Evolutionary conservation across 2,329 filamentous ascomycete species (phyloP), one percentile per base, ranked within the genome.

Genomic region (Amphichorda felina): DNA sequence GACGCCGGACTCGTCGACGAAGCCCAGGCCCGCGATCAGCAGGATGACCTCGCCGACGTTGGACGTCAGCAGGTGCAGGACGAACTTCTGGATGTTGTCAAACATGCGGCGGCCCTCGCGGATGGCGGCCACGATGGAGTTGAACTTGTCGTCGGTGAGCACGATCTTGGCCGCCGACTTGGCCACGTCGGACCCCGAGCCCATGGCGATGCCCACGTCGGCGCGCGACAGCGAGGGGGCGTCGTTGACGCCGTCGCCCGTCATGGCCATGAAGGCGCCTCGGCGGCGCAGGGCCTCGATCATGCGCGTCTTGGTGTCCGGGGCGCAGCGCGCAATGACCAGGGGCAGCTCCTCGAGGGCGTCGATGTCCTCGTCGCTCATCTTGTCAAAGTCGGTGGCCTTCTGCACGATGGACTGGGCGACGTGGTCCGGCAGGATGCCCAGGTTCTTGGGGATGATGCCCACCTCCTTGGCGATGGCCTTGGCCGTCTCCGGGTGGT

Each of bases 41-140:
- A 85, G 78, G 41, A 83, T 78, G 7, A 88, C 87, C 51, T 93
- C 82, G 24, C 82, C 85, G 30, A 93, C 80, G 51, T 94, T 93
- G 53, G 85, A 78, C 1, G 78, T 76, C 24, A 93, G 68, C 26
- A 91, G 60, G 53, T 87, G 84, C 29, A 91, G 67, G 30, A 91
- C 78, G 49, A 91, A 91, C 48, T 82, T 82, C 45, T 83, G 77
- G 32, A 83, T 82, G 41, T 82, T 82, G 46, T 82, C 78, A 50
- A 82, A 82, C 55, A 82, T 79, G 29, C 78, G 64, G 22, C 79
- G 68, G 3, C 79, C 79, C 55, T 82, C 77, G 49, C 81, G 75
- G n/a, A 82, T 72, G 3, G 78, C 77, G 37, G 77, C 76, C 17
- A 82, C 67, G 34, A 83, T 83, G 4, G 72, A 77, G 2, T 78